These are phyloP conservation scores for Yamadazyma trypodendri DNA, from an alignment of 1,139 yeast species.

Conservation along the genomic window DNA sequence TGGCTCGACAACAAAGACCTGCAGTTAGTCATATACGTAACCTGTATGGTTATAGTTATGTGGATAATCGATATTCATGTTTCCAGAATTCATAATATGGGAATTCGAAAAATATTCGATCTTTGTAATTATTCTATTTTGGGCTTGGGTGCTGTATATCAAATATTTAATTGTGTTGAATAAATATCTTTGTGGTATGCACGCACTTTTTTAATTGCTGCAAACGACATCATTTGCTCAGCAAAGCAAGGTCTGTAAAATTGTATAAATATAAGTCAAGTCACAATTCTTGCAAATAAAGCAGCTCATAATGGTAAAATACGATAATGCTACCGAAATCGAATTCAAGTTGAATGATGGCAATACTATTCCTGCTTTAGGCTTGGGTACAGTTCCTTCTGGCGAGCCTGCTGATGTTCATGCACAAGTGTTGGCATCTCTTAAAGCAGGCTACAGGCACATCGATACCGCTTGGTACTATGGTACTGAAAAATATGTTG, in stretches of 20 bases:
- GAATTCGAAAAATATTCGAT: too few relatives aligned
- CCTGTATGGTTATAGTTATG: not conserved
- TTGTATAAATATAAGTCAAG: not conserved
- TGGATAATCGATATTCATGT: too few relatives aligned
- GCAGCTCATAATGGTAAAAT: constrained; percentile 10
- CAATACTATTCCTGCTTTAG: constrained; percentile 35
- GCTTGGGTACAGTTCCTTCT: constrained; percentile 38
- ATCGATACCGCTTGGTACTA: constrained; percentile 49
- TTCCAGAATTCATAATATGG: too few relatives aligned
- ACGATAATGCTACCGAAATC: constrained; percentile 22
- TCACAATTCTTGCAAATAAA: not conserved
- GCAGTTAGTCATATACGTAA: too few relatives aligned
- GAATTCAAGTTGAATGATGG: constrained; percentile 31
- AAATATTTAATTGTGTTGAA: too few relatives aligned
- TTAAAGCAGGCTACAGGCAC: constrained; percentile 41
- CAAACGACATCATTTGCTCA: constrained; percentile 1
- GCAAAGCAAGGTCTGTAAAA: not conserved
- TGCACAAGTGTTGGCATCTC: constrained; percentile 38
- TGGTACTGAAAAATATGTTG: constrained; percentile 50
- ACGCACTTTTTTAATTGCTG: not conserved
- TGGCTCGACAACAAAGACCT: too few relatives aligned
- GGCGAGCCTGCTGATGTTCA: constrained; percentile 33
- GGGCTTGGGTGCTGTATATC: too few relatives aligned
- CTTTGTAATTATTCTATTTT: too few relatives aligned
- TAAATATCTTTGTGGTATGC: not conserved